Conservation (phyloP, 2,329 filamentous ascomycete genomes). For the Fusarium lateritium region DNA sequence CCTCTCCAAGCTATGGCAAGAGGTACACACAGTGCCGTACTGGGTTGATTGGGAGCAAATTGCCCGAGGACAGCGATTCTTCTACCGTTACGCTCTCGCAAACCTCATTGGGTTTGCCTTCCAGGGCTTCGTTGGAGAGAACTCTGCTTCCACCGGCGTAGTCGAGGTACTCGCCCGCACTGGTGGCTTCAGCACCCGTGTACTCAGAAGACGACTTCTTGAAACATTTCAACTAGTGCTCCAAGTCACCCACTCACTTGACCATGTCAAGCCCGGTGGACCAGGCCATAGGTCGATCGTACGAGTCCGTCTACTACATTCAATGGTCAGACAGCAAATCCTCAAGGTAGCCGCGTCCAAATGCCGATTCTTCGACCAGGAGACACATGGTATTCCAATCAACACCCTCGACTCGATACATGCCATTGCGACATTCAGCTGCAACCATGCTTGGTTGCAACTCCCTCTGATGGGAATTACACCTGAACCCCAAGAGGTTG, state of each 20-base stretch:
- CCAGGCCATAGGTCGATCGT: conserved; percentile 73
- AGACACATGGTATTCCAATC: conserved; percentile 72
- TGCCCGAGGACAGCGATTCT: conserved; percentile 70
- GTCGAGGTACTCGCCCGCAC: conserved; percentile 77
- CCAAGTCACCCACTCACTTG: conserved; percentile 72
- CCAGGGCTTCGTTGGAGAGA: conserved; percentile 57
- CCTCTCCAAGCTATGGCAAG: conserved; percentile 40
- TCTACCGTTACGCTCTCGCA: conserved; percentile 77
- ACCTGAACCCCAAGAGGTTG: conserved; percentile 68
- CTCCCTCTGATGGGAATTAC: conserved; percentile 76
- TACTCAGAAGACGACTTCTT: conserved; percentile 71
- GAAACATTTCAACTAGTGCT: conserved; percentile 60
- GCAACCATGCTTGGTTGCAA: conserved; percentile 72
- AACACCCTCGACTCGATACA: conserved; percentile 76
- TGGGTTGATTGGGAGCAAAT: conserved; percentile 80
- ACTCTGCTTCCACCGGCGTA: conserved; percentile 67
- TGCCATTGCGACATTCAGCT: conserved; percentile 75
- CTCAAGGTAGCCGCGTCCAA: conserved; percentile 66
- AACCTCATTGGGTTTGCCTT: conserved; percentile 66
- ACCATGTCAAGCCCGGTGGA: conserved; percentile 73
- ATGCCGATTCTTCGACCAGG: conserved; percentile 70
- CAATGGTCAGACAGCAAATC: conserved; percentile 74
- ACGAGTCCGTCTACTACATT: conserved; percentile 76
- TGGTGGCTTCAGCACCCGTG: conserved; percentile 74
- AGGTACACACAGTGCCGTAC: conserved; percentile 71